Evolutionary conservation across 2,329 filamentous ascomycete species (phyloP).

Genomic region (Colletotrichum tofieldiae): DNA sequence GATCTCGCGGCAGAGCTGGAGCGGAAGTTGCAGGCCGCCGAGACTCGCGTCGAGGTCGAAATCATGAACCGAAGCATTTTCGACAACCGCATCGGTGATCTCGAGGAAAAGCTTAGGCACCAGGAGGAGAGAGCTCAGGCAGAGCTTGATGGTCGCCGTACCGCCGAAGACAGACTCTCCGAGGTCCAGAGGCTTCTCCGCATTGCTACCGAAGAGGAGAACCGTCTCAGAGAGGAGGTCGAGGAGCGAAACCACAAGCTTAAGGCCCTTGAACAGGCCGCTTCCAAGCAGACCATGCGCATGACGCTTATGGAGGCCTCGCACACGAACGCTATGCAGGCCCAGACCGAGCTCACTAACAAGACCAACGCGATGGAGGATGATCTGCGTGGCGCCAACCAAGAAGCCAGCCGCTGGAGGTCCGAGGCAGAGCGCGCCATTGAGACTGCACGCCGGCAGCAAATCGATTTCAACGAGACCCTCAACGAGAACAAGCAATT

Average conservation of each 20-base stretch:
- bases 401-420: conserved; percentile 74
- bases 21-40: conserved; percentile 69
- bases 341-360: conserved; percentile 69
- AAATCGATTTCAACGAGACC: conserved; percentile 64
- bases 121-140: conserved; percentile 76
- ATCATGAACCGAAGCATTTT: conserved; percentile 73
- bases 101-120: conserved; percentile 77
- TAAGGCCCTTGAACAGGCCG: conserved; percentile 70
- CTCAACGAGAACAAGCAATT: conserved; percentile 80
- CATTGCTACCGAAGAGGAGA: conserved; percentile 80
- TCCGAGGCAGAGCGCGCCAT: conserved; percentile 73
- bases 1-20: conserved; percentile 68
- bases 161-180: conserved; percentile 80
- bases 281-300: conserved; percentile 71
- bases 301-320: conserved; percentile 78
- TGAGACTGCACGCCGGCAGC: conserved; percentile 65
- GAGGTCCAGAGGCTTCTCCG: conserved; percentile 81
- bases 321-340: conserved; percentile 71
- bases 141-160: conserved; percentile 74
- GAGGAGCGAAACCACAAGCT: conserved; percentile 81
- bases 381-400: conserved; percentile 69
- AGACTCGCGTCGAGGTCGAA: conserved; percentile 73
- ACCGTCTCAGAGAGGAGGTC: conserved; percentile 75
- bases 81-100: conserved; percentile 75
- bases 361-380: conserved; percentile 68